These are phyloP conservation scores for Leptomonas seymouri DNA, from an alignment of 208 protist genomes.

Conservation along the genomic window DNA sequence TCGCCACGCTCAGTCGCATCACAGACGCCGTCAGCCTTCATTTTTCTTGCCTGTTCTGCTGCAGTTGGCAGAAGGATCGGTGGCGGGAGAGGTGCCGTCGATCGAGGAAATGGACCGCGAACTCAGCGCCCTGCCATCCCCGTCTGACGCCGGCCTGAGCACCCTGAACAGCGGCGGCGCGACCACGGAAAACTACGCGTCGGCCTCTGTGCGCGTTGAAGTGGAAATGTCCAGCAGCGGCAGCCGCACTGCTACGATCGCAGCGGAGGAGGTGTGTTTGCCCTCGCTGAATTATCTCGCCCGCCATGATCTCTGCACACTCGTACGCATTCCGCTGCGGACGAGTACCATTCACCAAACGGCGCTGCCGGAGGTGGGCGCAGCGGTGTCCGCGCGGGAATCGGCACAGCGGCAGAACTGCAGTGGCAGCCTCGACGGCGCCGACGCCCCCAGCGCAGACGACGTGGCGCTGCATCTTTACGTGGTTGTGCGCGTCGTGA, in stretches of 20 bases:
- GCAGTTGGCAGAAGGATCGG: conserved; percentile 40
- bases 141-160: background rate
- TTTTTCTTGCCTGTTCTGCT: conserved; percentile 68
- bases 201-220: conserved; percentile 36
- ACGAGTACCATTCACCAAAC: conserved; percentile 19
- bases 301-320: conserved; percentile 46
- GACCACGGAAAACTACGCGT: conserved; percentile 21
- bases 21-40: conserved; percentile 28
- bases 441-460: background rate
- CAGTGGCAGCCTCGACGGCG: conserved; percentile 7
- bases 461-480: conserved; percentile 37
- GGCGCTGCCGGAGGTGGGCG: conserved; percentile 6
- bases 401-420: conserved; percentile 14
- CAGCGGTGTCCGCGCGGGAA: conserved; percentile 11
- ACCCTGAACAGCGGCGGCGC: conserved; percentile 20
- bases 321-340: conserved; percentile 48
- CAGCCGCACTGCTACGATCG: conserved; percentile 16
- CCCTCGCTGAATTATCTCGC: conserved; percentile 46
- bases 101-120: conserved; percentile 23
- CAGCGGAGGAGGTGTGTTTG: conserved; percentile 36
- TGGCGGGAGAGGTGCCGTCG: conserved; percentile 23
- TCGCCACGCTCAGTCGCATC: background rate
- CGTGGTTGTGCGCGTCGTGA: conserved; percentile 74
- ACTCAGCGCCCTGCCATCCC: background rate
- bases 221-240: conserved; percentile 36